Conservation (phyloP, 2,329 filamentous ascomycete species). For the Fusarium sp. region DNA sequence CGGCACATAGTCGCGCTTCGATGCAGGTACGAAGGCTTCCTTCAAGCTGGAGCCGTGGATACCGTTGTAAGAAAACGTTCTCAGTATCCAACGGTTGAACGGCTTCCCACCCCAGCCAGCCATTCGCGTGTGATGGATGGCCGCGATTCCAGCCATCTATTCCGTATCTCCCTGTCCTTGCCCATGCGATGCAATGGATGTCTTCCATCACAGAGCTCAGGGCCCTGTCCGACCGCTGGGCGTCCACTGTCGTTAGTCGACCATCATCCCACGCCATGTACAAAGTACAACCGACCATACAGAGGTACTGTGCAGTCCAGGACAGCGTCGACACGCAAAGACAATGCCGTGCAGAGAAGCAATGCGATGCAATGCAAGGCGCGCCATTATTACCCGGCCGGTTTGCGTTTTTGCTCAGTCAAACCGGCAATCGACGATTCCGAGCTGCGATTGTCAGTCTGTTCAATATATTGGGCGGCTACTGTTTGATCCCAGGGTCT, state of each 20-base stretch:
- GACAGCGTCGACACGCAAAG: slow-evolving; percentile 3
- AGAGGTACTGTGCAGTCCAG: slow-evolving; percentile 2
- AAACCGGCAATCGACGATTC: not conserved
- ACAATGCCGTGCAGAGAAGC: slow-evolving; percentile 13
- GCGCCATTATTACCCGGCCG: slow-evolving; percentile 23
- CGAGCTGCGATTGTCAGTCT: not conserved
- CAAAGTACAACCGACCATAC: not conserved
- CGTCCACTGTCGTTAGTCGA: not conserved
- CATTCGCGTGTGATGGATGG: not conserved
- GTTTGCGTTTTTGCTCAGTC: not conserved
- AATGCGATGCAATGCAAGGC: slow-evolving; percentile 10
- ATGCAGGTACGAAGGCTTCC: slow-evolving; percentile 5
- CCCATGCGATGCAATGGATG: not conserved
- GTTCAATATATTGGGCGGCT: slow-evolving; percentile 5
- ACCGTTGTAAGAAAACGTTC: not conserved
- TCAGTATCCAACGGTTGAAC: slow-evolving; percentile 1
- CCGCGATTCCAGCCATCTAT: not conserved
- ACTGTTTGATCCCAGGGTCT: slow-evolving; percentile 26
- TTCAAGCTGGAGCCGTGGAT: not conserved
- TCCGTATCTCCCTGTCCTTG: slow-evolving; percentile 4
- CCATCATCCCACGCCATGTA: slow-evolving; percentile 24
- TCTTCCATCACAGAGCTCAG: not conserved
- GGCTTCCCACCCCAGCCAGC: not conserved
- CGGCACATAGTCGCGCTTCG: slow-evolving; percentile 14
- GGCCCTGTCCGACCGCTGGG: not conserved